These are phyloP conservation scores for Aureobasidium pullulans DNA, from an alignment of 2,329 filamentous ascomycete genomes.

Conservation along the genomic window DNA sequence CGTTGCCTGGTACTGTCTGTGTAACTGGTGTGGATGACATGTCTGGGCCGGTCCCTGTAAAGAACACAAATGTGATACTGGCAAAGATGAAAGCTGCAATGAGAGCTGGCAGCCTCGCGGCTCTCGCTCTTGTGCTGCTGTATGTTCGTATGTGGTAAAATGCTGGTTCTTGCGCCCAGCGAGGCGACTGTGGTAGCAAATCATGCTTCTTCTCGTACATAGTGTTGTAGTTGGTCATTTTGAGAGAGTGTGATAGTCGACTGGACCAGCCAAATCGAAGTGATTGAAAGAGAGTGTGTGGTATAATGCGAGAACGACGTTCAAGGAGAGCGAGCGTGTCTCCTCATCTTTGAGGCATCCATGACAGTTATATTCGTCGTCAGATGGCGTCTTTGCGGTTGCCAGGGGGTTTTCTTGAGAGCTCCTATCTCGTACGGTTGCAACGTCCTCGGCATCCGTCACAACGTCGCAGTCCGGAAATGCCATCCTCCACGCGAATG, in stretches of 20 bases:
- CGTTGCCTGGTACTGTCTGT: neutral
- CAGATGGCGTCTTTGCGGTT: neutral
- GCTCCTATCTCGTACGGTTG: slow-evolving; percentile 6
- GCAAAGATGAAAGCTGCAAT: neutral
- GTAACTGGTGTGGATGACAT: neutral
- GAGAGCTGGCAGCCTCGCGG: neutral
- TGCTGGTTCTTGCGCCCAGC: slow-evolving; percentile 6
- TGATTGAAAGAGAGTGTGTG: neutral
- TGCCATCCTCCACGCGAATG: neutral
- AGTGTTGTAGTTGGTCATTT: neutral
- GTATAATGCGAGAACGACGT: neutral
- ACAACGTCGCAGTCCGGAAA: slow-evolving; percentile 2
- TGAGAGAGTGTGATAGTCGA: neutral
- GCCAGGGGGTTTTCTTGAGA: neutral
- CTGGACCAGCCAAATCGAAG: slow-evolving; percentile 1
- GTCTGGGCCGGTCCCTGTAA: neutral
- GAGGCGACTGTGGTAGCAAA: slow-evolving; percentile 1
- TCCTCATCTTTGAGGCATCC: neutral
- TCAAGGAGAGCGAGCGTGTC: neutral
- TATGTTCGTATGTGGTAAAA: neutral
- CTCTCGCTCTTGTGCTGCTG: slow-evolving; percentile 1
- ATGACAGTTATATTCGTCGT: neutral
- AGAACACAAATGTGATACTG: neutral
- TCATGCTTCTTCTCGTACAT: slow-evolving; percentile 7
- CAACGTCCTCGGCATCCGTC: slow-evolving; percentile 5